These are phyloP conservation scores for Aquilaria yunnanensis DNA, from an alignment of 345 rosid genomes.

Conservation along the genomic window DNA sequence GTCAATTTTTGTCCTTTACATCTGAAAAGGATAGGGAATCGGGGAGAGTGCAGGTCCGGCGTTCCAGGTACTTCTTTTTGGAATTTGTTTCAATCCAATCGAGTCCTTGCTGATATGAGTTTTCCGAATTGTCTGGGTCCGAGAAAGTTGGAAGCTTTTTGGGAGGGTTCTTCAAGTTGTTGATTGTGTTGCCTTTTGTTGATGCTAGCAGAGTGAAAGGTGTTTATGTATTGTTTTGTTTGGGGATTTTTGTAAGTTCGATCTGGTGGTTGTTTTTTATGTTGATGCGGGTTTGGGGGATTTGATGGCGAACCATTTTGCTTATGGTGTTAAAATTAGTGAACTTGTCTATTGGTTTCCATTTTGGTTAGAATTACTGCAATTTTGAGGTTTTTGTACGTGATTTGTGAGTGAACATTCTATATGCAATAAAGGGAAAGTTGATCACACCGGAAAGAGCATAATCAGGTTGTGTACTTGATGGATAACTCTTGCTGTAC, in stretches of 20 bases:
- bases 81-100: not conserved
- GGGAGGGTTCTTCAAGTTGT: slow-evolving; percentile 8
- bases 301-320: slow-evolving; percentile 24
- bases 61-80: slow-evolving; percentile 9
- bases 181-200: not conserved
- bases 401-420: slow-evolving; percentile 26
- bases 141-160: slow-evolving; percentile 1
- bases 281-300: slow-evolving; percentile 1
- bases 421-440: slow-evolving; percentile 48
- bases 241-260: slow-evolving; percentile 5
- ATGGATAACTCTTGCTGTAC: slow-evolving; percentile 50
- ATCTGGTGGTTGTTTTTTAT: not conserved
- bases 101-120: slow-evolving; percentile 6
- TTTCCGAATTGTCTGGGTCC: slow-evolving; percentile 1
- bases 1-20: too few relatives aligned
- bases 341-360: slow-evolving; percentile 17
- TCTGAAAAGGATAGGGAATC: not conserved
- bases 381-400: slow-evolving; percentile 5
- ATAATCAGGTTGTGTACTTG: slow-evolving; percentile 17
- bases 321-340: slow-evolving; percentile 19
- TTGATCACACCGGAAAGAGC: slow-evolving; percentile 18
- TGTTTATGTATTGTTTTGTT: slow-evolving; percentile 2
- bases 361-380: slow-evolving; percentile 22
- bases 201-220: slow-evolving; percentile 4
- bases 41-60: not conserved